Percentiles rank a stretch among this genome's conserved stretches.
phyloP scores from a whole-genome alignment of 306 rosid species.

The Luffa aegyptiaca region DNA sequence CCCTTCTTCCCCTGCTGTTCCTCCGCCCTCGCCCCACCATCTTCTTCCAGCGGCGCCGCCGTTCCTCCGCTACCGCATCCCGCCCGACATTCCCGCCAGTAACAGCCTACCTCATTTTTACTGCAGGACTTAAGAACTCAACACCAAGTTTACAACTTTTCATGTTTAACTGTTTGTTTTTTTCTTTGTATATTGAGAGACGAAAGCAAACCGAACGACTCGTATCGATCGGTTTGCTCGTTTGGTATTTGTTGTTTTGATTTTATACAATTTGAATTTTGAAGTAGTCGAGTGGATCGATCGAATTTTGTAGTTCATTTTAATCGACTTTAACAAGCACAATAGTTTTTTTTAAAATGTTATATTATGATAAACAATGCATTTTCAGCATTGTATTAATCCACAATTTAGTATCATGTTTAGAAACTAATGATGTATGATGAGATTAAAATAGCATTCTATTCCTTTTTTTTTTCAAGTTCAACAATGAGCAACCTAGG shows the following conservation, averaged over 20 bases:
- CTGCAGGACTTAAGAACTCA: not conserved
- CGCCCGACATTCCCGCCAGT: not conserved
- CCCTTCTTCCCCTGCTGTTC: constrained; percentile 41
- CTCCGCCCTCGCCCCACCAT: constrained; percentile 30
- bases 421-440: too few species aligned
- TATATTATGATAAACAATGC: too few species aligned
- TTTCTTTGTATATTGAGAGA: not conserved
- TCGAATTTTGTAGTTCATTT: not conserved
- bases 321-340: too few species aligned
- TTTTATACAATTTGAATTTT: too few species aligned
- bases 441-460: too few species aligned
- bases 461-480: too few species aligned
- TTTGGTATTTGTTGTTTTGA: not conserved
- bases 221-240: not conserved
- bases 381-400: too few species aligned
- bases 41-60: constrained; percentile 32
- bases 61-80: constrained; percentile 18
- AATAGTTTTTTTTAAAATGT: too few species aligned
- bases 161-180: not conserved
- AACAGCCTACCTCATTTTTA: not conserved
- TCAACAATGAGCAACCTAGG: too few species aligned
- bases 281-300: not conserved
- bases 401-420: too few species aligned
- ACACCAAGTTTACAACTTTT: not conserved
- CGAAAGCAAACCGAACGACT: not conserved